Base-by-base conservation (phyloP, 805 yeast genomes). In the Metschnikowia rubicola region DNA sequence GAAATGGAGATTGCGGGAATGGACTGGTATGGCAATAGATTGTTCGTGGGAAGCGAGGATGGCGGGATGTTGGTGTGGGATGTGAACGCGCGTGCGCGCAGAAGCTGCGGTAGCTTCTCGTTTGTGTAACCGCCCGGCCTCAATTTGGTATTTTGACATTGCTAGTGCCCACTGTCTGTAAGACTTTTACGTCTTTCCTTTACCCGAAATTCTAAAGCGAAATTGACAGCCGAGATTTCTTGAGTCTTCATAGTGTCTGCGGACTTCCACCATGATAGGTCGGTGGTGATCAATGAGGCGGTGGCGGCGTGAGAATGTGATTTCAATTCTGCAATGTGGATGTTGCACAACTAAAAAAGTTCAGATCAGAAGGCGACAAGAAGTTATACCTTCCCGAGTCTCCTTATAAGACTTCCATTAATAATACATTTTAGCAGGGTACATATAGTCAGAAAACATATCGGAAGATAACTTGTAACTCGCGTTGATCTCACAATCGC, bases 61-160 rank as follows among this genome's bases (percentile, higher is more conserved):
- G 79, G 77, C 37, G 95, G 95, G 0, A 68, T 88, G 17, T 71
- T 83, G 39, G 72, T 75, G 53, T 87, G 92, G 90, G 79, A 78
- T 37, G 75, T 87, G 39, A 86, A 85, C 56, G 74, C 79, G 12
- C 77, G 82, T 77, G 78, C 79, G 30, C 70, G 88, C 57, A 68
- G 85, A 48, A 78, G 84, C 47, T 79, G 79, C 53, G 83, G 86
- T 2, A 73, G 83, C 45, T 79, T 70, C 54, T 76, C 72, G 46
- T 65, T 55, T 52, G 70, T 63, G 12, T 70, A n/a, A 21, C 26
- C 26, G 7, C 26, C 7, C 26, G 26, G 26, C 26, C 7, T 21
- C 26, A 21, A 7, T 21, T 21, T 21, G 5, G 5, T 21, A 5
- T 21, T 21, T 21, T 21, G 26, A 7, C 26, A 21, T 34, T 34